Base-by-base conservation (phyloP, 352 stramenopile genomes). In the Globisporangium irregulare region DNA sequence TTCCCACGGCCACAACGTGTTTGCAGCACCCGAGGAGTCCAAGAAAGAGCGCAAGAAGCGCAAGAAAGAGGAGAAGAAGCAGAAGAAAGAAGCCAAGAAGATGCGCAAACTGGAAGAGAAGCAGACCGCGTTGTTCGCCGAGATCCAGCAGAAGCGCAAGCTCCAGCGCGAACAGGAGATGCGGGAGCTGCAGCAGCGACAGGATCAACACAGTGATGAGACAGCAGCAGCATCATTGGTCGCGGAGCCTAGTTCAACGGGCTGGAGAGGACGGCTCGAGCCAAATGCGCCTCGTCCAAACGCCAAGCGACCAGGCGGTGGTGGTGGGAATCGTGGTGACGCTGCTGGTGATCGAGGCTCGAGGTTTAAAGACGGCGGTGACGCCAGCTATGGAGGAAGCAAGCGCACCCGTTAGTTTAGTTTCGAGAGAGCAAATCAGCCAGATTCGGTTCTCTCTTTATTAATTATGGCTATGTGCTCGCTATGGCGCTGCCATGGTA, bases 1-100 rank as follows among this genome's bases (percentile, higher is more conserved):
- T 32, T 56, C 79, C 18, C 68, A 87, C 58, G 91, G 92, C 24
- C 86, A 95, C 43, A 87, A 97, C 68, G 82, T 97, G 24, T 97
- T 96, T 72, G 84, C 77, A 14, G 82, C 80, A 14, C 77, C 80
- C 0, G 66, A 82, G 25, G 79, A 91, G 73, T 80, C 66, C 4
- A 77, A 79, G 54, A 79, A 86, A 27, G 80, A 87, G 68, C 77
- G 74, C 57, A 91, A 89, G 68, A 82, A 87, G 68, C 69, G 75
- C 34, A 81, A 82, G 32, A 78, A 89, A 50, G 71, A 78, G 32
- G 73, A 86, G 53, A 90, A 92, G 67, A 82, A 86, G 51, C 54
- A 75, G 3, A 80, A 85, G 24, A 88, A 88, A 59, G 34, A 71
- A 8, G 67, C 71, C 27, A 84, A 89, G 65, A 78, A 87, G 59